Base-by-base conservation (phyloP, 495 filamentous ascomycete species). In the Sabuloglossum arenarium region DNA sequence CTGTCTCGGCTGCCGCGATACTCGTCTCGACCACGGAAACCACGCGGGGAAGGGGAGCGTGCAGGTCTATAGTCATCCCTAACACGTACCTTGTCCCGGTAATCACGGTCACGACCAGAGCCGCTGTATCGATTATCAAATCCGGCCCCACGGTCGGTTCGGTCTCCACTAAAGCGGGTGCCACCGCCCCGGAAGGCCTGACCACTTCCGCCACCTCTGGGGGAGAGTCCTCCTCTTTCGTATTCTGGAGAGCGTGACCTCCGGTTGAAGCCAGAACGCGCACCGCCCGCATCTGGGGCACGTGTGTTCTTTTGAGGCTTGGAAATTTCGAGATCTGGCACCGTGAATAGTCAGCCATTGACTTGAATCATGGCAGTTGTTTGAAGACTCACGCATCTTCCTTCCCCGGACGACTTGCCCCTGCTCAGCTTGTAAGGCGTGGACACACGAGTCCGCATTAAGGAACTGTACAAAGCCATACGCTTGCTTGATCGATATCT, bases 401-500 rank as follows among this genome's bases (percentile, higher is more conserved):
- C 88, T 78, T 19, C 88, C 89, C 64, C 84, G 75, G 6, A 96
- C 74, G 24, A 85, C 71, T 24, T 77, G 76, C 4, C 85, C 86
- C 68, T 97, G 86, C 59, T 94, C 82, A 4, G 70, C 70, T 25
- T 84, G 74, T 57, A 96, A 74, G 14, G 89, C 88, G 28, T 73
- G 70, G 58, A 77, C 71, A 60, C 87, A 91, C 61, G 87, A 81
- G 12, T 70, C 70, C 3, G 79, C 69, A 34, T 88, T 86, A 55
- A 94, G 74, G 59, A 90, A 98, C 64, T 98, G 91, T 42, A 96
- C 88, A 63, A 98, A 98, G 3, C 91, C 91, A 69, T 94, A 98
- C 1, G 88, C 88, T 66, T 89, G 86, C 64, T 97, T 97, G 63
- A 98, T 86, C 1, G 89, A 95, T 39, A 98, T 87, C 65, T 98